phyloP scores from a whole-genome alignment of 257 asterid species.

The Plectranthus barbatus region DNA sequence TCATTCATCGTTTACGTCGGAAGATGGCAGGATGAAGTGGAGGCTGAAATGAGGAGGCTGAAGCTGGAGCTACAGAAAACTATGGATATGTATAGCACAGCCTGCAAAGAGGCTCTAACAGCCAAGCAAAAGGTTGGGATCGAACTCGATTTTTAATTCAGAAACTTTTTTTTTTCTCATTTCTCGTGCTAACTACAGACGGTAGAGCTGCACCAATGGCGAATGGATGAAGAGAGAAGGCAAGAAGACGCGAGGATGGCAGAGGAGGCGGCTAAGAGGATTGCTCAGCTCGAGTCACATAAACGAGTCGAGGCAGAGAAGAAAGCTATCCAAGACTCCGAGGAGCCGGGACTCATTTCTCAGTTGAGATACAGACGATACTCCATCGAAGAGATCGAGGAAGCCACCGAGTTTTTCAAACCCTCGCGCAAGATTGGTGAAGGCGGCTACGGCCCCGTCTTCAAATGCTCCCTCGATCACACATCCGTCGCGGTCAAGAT shows the following conservation, averaged over 20 bases:
- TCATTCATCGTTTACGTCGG: neutral
- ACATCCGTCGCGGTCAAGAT: constrained; percentile 82
- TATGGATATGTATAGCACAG: constrained; percentile 87
- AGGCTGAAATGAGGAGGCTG: constrained; percentile 85
- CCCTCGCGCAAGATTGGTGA: constrained; percentile 68
- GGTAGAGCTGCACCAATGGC: constrained; percentile 70
- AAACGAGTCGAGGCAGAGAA: constrained; percentile 35
- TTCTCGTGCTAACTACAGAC: constrained; percentile 31
- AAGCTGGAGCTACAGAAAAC: constrained; percentile 77
- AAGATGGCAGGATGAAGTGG: constrained; percentile 61
- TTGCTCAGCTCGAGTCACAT: constrained; percentile 30
- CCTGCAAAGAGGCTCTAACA: constrained; percentile 77
- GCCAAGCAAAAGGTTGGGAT: constrained; percentile 71
- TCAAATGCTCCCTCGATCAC: constrained; percentile 73
- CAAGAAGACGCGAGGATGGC: constrained; percentile 42
- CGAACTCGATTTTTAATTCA: too few relatives aligned
- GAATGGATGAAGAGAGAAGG: constrained; percentile 66
- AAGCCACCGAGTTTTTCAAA: constrained; percentile 50
- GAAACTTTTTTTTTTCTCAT: too few relatives aligned
- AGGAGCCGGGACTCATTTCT: neutral
- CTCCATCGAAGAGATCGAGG: constrained; percentile 66
- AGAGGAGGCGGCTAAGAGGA: constrained; percentile 46
- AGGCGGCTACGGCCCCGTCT: constrained; percentile 97
- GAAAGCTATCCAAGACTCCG: constrained; percentile 19
- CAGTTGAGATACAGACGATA: constrained; percentile 58